Evolutionary conservation across 495 filamentous ascomycete genomes (phyloP).

Genomic region (Lophiotrema nucula): DNA sequence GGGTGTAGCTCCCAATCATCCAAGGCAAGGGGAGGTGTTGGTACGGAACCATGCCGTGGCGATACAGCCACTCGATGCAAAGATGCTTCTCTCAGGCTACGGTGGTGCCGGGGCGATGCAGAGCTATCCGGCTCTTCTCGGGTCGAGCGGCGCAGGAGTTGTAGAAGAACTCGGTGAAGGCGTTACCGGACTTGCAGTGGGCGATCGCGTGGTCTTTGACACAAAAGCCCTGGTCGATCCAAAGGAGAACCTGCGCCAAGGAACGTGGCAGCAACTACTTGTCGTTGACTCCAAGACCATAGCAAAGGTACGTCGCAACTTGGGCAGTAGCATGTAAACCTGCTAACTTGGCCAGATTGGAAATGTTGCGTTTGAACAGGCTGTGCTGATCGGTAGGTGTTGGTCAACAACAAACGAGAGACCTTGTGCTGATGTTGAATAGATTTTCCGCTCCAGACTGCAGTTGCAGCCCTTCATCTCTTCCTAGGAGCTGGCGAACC

Average conservation of each 20-base stretch:
- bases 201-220: slow-evolving; percentile 33
- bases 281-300: slow-evolving; percentile 15
- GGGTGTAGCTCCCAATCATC: background rate
- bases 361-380: slow-evolving; percentile 27
- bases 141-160: slow-evolving; percentile 25
- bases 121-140: slow-evolving; percentile 28
- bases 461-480: slow-evolving; percentile 26
- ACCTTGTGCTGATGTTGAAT: too few species aligned
- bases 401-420: too few species aligned
- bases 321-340: too few species aligned
- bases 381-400: too few species aligned
- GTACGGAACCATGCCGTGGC: slow-evolving; percentile 27
- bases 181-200: slow-evolving; percentile 10
- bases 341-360: slow-evolving; percentile 22
- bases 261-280: slow-evolving; percentile 30
- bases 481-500: slow-evolving; percentile 32
- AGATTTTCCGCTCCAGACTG: slow-evolving; percentile 30
- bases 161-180: slow-evolving; percentile 23
- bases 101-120: slow-evolving; percentile 17
- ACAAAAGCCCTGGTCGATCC: slow-evolving; percentile 21
- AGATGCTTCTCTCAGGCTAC: slow-evolving; percentile 28
- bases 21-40: slow-evolving; percentile 13
- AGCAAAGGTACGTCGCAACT: slow-evolving; percentile 22
- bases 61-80: slow-evolving; percentile 28
- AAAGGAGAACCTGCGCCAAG: slow-evolving; percentile 20